A percentile compares a stretch with the other conserved stretches of the same genome.
These are phyloP conservation scores for Ephemerocybe angulata DNA, from an alignment of 768 basidiomycete species.

Conservation along the genomic window DNA sequence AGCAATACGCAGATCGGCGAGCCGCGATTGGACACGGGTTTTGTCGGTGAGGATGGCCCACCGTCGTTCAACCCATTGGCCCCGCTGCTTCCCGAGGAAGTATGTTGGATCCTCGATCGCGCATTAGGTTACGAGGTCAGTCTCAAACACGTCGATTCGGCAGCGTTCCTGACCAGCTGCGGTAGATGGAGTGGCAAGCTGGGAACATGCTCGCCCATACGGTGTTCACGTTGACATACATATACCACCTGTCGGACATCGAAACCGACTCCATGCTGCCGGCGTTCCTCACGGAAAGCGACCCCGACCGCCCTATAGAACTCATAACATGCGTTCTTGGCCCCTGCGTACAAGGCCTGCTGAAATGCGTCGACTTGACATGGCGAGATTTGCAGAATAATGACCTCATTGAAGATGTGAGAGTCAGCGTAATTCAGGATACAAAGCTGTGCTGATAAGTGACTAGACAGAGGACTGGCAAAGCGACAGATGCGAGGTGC, in stretches of 20 bases:
- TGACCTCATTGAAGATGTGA: slow-evolving; percentile 65
- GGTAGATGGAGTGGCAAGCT: slow-evolving; percentile 82
- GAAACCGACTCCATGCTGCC: slow-evolving; percentile 49
- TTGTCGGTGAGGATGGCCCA: slow-evolving; percentile 43
- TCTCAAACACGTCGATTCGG: neutral
- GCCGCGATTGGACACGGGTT: slow-evolving; percentile 83
- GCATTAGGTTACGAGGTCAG: slow-evolving; percentile 73
- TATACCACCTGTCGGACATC: slow-evolving; percentile 60
- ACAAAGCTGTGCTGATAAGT: too few species aligned
- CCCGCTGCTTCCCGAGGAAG: slow-evolving; percentile 68
- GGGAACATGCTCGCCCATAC: slow-evolving; percentile 86
- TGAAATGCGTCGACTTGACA: slow-evolving; percentile 78
- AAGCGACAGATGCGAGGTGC: slow-evolving; percentile 82
- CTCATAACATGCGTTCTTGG: slow-evolving; percentile 68
- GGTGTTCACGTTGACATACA: slow-evolving; percentile 73
- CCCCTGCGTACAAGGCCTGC: slow-evolving; percentile 59
- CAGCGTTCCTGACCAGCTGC: slow-evolving; percentile 14
- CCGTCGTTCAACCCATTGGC: slow-evolving; percentile 57
- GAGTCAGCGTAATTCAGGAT: too few species aligned
- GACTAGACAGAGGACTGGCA: slow-evolving; percentile 88
- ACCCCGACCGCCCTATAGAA: slow-evolving; percentile 51
- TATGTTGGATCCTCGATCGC: slow-evolving; percentile 87
- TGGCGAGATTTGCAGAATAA: slow-evolving; percentile 82
- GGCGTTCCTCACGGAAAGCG: slow-evolving; percentile 21
- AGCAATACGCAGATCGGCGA: slow-evolving; percentile 71